Conservation (phyloP, 352 stramenopile genomes). For the Aphanomyces invadans region DNA sequence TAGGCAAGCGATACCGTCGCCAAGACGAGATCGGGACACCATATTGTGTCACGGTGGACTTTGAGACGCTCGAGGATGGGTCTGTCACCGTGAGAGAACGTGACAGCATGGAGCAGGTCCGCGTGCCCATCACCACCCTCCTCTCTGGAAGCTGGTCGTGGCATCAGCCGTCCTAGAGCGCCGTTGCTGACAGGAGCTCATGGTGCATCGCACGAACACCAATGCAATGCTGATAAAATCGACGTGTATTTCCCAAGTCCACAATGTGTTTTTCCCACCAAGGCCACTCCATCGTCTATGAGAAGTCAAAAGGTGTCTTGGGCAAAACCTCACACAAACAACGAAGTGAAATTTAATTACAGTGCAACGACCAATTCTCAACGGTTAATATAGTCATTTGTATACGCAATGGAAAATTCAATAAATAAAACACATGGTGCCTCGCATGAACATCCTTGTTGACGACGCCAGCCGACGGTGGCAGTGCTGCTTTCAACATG, state of each 20-base stretch:
- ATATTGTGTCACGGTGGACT: slow-evolving; percentile 97
- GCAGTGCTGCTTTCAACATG: not conserved
- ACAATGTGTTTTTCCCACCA: not conserved
- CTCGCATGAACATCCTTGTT: no score
- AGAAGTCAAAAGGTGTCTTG: no score
- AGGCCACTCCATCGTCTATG: not conserved
- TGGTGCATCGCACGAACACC: no score
- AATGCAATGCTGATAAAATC: no score
- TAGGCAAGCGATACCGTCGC: slow-evolving; percentile 85
- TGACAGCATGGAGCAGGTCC: slow-evolving; percentile 93
- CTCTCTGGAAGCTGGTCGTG: slow-evolving; percentile 29
- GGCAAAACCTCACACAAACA: not conserved
- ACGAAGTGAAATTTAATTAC: not conserved
- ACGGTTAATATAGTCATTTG: not conserved
- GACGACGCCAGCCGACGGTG: not conserved
- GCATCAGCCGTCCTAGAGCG: not conserved
- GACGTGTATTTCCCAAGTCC: not conserved
- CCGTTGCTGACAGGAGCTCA: no score
- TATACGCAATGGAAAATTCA: not conserved
- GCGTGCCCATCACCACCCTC: slow-evolving; percentile 88
- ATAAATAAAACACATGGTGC: not conserved
- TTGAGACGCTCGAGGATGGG: slow-evolving; percentile 94
- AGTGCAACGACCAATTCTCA: not conserved
- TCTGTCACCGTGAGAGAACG: slow-evolving; percentile 94
- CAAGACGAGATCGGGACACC: slow-evolving; percentile 97